phyloP scores from a whole-genome alignment of 1,284 basidiomycete species.

The Fomitopsis schrenkii region DNA sequence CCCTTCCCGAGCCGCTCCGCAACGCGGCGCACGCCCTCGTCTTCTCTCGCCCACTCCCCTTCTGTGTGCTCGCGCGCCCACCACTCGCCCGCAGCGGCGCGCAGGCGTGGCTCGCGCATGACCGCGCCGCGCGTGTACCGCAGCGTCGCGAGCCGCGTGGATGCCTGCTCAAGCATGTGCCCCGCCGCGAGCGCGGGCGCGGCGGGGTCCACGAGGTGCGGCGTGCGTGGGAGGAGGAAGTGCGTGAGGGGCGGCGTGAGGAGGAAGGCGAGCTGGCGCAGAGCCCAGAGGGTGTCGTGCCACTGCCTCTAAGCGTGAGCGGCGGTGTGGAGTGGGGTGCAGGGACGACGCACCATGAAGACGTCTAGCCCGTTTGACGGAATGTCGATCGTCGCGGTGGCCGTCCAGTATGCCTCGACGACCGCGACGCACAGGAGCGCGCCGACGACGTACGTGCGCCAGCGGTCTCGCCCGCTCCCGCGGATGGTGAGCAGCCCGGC shows the following conservation, averaged over 20 bases:
- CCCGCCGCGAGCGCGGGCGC: conserved; percentile 36
- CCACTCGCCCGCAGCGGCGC: conserved; percentile 42
- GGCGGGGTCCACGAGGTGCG: conserved; percentile 17
- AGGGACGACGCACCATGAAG: conserved; percentile 47
- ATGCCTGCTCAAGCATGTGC: conserved; percentile 17
- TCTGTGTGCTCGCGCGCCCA: conserved; percentile 53
- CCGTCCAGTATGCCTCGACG: conserved; percentile 50
- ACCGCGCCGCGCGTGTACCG: conserved; percentile 51
- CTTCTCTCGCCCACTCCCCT: conserved; percentile 43
- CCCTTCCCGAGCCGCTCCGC: conserved; percentile 47
- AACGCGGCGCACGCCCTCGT: conserved; percentile 44
- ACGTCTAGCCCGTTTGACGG: conserved; percentile 34
- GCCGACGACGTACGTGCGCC: conserved; percentile 46
- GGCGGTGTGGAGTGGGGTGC: not conserved
- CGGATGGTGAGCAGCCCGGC: conserved; percentile 45
- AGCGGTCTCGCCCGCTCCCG: conserved; percentile 38
- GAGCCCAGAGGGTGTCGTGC: conserved; percentile 55
- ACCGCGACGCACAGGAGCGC: conserved; percentile 44
- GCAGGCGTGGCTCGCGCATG: conserved; percentile 48
- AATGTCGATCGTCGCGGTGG: conserved; percentile 42
- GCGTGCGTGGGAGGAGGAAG: conserved; percentile 31
- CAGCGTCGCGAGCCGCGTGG: conserved; percentile 42
- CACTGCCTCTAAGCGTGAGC: conserved; percentile 38
- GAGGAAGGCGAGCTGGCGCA: conserved; percentile 56
- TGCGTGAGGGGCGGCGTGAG: conserved; percentile 50